Percentiles rank a stretch among this genome's conserved stretches.
Conservation (phyloP, 495 filamentous ascomycete genomes). For the Trichoderma asperelloides region DNA sequence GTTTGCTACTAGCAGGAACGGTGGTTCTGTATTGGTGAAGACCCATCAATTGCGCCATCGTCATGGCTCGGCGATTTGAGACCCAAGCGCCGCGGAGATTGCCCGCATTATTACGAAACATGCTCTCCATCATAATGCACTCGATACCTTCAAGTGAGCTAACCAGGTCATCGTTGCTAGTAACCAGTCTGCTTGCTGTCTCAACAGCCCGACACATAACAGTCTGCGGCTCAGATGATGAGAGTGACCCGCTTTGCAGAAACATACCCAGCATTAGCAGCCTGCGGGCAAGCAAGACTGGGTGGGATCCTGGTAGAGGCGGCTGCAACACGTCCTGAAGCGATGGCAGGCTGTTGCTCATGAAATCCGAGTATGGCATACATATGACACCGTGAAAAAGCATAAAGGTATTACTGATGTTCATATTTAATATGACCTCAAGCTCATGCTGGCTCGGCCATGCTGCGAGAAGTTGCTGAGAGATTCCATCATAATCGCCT, state of each 20-base stretch:
- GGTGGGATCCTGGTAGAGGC: conserved; percentile 29
- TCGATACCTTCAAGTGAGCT: conserved; percentile 39
- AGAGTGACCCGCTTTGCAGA: conserved; percentile 24
- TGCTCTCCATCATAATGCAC: conserved; percentile 39
- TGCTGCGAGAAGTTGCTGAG: conserved; percentile 6
- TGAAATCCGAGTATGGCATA: conserved; percentile 16
- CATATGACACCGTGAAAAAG: conserved; percentile 18
- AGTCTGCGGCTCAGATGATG: conserved; percentile 14
- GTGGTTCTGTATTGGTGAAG: too few species aligned
- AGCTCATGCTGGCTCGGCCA: conserved; percentile 32
- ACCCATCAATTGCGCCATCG: too few species aligned
- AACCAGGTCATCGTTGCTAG: conserved; percentile 36
- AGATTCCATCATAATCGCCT: conserved; percentile 17
- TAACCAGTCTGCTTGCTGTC: conserved; percentile 32
- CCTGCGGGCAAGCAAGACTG: conserved; percentile 32
- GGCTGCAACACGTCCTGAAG: conserved; percentile 23
- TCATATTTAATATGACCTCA: conserved; percentile 24
- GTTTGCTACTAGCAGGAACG: too few species aligned
- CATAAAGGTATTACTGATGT: conserved; percentile 17
- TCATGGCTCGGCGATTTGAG: conserved; percentile 33
- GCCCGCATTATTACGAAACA: conserved; percentile 37
- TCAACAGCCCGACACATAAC: conserved; percentile 29
- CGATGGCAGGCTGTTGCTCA: background rate
- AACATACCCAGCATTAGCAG: conserved; percentile 35
- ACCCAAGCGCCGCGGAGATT: conserved; percentile 39